A percentile compares a stretch with the other conserved stretches of the same genome.
Conservation (phyloP, 768 basidiomycete species). For the Boletus edulis region DNA sequence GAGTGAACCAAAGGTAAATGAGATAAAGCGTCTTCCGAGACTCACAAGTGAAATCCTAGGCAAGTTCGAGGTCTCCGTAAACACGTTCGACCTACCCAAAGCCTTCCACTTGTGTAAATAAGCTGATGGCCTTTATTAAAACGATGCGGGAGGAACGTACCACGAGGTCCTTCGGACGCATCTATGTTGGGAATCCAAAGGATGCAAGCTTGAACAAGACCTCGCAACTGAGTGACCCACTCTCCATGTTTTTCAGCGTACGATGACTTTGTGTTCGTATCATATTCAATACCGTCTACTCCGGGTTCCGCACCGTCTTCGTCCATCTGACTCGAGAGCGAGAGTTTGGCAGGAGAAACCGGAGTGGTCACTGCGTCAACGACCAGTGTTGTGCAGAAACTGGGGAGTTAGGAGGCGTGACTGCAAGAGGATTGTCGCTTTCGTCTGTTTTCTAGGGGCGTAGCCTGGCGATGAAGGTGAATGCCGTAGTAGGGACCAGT, state of each 20-base stretch:
- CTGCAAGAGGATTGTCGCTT: background rate
- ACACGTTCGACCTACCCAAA: background rate
- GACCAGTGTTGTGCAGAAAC: background rate
- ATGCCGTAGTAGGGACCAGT: conserved; percentile 3
- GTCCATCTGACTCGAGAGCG: background rate
- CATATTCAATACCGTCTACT: background rate
- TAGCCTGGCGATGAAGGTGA: background rate
- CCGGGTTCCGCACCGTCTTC: background rate
- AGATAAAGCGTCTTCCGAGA: no score
- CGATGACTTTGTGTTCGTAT: background rate
- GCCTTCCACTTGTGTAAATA: background rate
- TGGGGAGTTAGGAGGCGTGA: background rate
- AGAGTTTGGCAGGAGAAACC: background rate
- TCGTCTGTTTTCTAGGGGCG: background rate
- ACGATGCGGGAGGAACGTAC: background rate
- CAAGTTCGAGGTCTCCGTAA: no score
- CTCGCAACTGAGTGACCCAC: no score
- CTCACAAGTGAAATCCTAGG: background rate
- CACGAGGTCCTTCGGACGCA: background rate
- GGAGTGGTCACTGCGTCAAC: background rate
- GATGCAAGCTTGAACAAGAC: no score
- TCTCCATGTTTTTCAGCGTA: background rate
- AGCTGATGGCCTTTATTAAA: background rate
- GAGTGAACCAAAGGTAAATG: no score
- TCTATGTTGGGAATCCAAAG: background rate